Conservation (phyloP, 2,329 filamentous ascomycete species). For the Penicillium sclerotigenum region DNA sequence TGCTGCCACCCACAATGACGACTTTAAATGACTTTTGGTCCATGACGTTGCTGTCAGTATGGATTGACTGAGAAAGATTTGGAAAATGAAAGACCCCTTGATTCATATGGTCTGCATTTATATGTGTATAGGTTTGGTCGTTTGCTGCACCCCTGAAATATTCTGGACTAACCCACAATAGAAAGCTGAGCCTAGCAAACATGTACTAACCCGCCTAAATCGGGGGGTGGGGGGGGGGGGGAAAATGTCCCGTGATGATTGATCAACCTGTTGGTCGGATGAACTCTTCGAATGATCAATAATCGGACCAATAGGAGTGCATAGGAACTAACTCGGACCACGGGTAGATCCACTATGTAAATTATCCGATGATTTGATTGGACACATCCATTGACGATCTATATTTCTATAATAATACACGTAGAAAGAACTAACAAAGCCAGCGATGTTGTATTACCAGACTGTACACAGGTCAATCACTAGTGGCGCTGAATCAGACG, state of each 20-base stretch:
- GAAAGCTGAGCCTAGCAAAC: not conserved
- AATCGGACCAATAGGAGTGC: slow-evolving; percentile 1
- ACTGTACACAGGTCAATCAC: no score
- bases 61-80: not conserved
- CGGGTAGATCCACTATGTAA: not conserved
- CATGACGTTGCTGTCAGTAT: not conserved
- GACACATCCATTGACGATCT: not conserved
- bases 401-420: not conserved
- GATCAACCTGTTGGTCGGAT: not conserved
- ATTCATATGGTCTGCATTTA: not conserved
- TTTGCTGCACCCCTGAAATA: not conserved
- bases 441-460: not conserved
- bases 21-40: slow-evolving; percentile 25
- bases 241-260: not conserved
- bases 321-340: not conserved
- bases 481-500: not conserved
- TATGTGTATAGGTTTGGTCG: not conserved
- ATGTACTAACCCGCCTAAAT: not conserved
- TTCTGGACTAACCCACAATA: not conserved
- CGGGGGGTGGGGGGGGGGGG: no score
- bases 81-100: not conserved
- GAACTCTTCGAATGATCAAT: not conserved
- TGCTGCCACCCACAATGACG: slow-evolving; percentile 49
- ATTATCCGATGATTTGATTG: not conserved
- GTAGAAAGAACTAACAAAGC: not conserved